phyloP scores from a whole-genome alignment of 2,329 filamentous ascomycete species.

The Raffaelea deltoideospora region DNA sequence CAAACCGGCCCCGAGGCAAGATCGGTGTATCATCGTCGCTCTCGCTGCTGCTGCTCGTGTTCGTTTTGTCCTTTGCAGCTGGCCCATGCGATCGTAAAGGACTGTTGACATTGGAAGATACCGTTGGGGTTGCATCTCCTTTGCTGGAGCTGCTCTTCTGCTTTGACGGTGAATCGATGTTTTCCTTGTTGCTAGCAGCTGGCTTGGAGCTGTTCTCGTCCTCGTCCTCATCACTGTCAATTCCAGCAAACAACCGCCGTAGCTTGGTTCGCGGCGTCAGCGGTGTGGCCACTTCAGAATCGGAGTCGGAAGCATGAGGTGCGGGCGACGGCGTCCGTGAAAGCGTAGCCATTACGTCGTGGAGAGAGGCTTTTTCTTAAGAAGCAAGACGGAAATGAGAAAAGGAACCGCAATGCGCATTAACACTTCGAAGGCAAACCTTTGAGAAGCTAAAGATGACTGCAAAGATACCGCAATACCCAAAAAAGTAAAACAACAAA shows the following conservation, averaged over 20 bases:
- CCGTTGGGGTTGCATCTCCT: no score
- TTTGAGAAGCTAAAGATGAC: background rate
- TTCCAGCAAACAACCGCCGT: conserved; percentile 23
- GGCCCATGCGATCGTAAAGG: no score
- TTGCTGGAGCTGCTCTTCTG: no score
- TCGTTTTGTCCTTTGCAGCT: no score
- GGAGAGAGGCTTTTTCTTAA: no score
- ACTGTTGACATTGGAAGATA: no score
- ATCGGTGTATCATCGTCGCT: conserved; percentile 23
- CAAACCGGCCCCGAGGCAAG: conserved; percentile 47
- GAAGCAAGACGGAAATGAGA: background rate
- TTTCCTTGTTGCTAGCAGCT: no score
- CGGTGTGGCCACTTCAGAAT: conserved; percentile 26
- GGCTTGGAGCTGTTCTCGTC: no score
- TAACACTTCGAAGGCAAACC: no score
- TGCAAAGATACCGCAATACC: background rate
- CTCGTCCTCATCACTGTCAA: conserved; percentile 18
- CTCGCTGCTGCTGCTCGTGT: no score
- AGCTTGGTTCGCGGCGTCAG: conserved; percentile 41
- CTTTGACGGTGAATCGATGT: no score
- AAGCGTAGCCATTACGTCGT: conserved; percentile 7
- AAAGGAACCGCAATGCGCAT: no score
- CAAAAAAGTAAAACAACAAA: background rate
- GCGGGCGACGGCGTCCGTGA: conserved; percentile 14
- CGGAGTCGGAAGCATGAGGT: conserved; percentile 26